These are phyloP conservation scores for Gossypium armourianum DNA, from an alignment of 441 rosid genomes.

Conservation along the genomic window DNA sequence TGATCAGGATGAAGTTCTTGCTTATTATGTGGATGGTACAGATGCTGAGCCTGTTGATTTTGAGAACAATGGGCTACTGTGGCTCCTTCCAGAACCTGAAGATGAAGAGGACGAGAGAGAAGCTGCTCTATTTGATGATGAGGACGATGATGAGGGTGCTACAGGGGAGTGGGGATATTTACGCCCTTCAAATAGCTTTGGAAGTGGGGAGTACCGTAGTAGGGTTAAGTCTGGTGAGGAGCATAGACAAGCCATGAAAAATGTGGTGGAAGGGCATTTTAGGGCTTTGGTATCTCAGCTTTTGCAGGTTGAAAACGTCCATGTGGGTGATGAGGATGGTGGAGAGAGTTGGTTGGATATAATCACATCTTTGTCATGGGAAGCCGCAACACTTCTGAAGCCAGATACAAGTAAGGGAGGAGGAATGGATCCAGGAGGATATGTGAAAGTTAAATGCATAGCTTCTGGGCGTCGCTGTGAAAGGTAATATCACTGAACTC, in stretches of 20 bases:
- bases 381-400: constrained; percentile 63
- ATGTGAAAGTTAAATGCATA: constrained; percentile 68
- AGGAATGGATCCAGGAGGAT: constrained; percentile 78
- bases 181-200: constrained; percentile 48
- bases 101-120: constrained; percentile 68
- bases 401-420: constrained; percentile 68
- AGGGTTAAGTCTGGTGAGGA: constrained; percentile 46
- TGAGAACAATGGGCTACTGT: constrained; percentile 48
- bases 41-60: constrained; percentile 50
- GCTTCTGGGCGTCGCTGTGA: constrained; percentile 52
- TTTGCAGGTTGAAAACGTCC: constrained; percentile 57
- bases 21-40: constrained; percentile 33
- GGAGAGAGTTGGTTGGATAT: constrained; percentile 61
- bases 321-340: constrained; percentile 38
- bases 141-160: constrained; percentile 42
- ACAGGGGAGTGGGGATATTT: constrained; percentile 65
- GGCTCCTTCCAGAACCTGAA: constrained; percentile 70
- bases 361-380: constrained; percentile 69
- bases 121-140: constrained; percentile 37
- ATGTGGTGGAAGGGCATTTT: constrained; percentile 65
- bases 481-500: constrained; percentile 37
- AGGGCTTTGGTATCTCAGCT: constrained; percentile 68
- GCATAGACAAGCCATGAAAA: constrained; percentile 47
- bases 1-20: constrained; percentile 33
- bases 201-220: constrained; percentile 37